phyloP scores from a whole-genome alignment of 176 grass and related monocot species.

The Avena sativa region DNA sequence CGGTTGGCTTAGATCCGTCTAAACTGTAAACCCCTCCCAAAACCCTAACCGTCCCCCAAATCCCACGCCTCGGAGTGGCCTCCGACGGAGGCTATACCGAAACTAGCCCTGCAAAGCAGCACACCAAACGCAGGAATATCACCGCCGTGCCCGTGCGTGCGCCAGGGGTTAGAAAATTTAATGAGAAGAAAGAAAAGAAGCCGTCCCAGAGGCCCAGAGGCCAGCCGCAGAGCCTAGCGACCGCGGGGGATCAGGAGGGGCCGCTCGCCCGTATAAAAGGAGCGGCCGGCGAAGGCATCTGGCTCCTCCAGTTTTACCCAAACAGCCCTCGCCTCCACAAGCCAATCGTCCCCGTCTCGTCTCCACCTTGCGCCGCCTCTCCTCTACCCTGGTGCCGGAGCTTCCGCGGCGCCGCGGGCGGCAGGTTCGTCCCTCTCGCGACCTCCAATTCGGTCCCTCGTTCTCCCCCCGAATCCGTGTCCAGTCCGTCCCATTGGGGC shows the following conservation, averaged over 20 bases:
- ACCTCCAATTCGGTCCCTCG: neutral
- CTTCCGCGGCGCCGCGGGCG: conserved; percentile 50
- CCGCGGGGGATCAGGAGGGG: neutral
- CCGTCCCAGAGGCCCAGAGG: conserved; percentile 30
- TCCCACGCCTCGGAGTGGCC: neutral
- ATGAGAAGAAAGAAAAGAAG: neutral
- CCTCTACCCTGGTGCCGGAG: conserved; percentile 24
- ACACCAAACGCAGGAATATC: conserved; percentile 25
- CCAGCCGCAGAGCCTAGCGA: neutral
- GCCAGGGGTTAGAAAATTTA: neutral
- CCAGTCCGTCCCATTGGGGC: neutral
- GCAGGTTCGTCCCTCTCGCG: conserved; percentile 9
- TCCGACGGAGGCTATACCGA: neutral
- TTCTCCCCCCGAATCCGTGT: neutral
- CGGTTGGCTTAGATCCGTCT: neutral
- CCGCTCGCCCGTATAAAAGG: conserved; percentile 50
- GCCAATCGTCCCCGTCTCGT: conserved; percentile 47
- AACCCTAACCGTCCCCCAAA: conserved; percentile 49
- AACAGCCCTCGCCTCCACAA: conserved; percentile 43
- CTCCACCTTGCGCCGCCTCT: conserved; percentile 60
- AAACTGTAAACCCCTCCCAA: conserved; percentile 33
- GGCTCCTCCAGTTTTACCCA: conserved; percentile 18
- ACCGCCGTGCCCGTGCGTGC: neutral
- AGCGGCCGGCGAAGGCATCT: conserved; percentile 37
- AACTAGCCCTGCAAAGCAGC: conserved; percentile 20